Conservation (phyloP, 31 red algal genomes). For the Endocladia muricata region DNA sequence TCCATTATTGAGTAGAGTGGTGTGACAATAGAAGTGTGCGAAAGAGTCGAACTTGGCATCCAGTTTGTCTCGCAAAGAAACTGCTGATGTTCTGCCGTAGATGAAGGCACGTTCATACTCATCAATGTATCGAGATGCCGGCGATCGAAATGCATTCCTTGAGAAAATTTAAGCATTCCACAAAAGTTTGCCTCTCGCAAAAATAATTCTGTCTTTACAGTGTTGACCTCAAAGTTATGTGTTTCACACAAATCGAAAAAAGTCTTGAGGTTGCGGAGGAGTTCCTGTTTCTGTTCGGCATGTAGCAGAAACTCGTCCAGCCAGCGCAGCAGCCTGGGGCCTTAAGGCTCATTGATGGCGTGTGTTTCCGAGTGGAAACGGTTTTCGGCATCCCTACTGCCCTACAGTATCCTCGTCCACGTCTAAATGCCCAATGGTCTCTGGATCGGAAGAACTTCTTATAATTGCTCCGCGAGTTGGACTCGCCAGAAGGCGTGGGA, state of each 20-base stretch:
- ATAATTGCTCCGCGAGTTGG: neutral
- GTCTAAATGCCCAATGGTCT: slow-evolving; percentile 7
- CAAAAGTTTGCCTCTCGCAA: slow-evolving; percentile 7
- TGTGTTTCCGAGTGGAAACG: slow-evolving; percentile 5
- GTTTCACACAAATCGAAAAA: neutral
- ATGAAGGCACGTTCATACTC: slow-evolving; percentile 3
- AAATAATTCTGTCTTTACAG: neutral
- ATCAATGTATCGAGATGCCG: slow-evolving; percentile 3
- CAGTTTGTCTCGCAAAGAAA: slow-evolving; percentile 11
- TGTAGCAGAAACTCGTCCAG: slow-evolving; percentile 41
- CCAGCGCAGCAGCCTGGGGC: slow-evolving; percentile 39
- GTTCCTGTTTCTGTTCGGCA: slow-evolving; percentile 8
- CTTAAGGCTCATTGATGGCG: too few relatives aligned
- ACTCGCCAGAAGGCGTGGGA: neutral
- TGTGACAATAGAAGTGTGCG: neutral
- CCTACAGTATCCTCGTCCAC: neutral
- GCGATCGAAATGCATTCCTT: slow-evolving; percentile 9
- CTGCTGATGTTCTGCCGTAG: slow-evolving; percentile 7
- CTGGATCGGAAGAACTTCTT: slow-evolving; percentile 9
- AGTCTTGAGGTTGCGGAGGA: neutral
- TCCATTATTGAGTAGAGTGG: neutral
- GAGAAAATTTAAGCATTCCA: neutral
- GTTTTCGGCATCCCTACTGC: slow-evolving; percentile 8
- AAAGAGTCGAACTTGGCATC: slow-evolving; percentile 5
- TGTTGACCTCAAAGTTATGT: neutral